Evolutionary conservation across 768 basidiomycete species (phyloP), one percentile per base, ranked within the genome.

Genomic region (Xerocomellus amylosporus): DNA sequence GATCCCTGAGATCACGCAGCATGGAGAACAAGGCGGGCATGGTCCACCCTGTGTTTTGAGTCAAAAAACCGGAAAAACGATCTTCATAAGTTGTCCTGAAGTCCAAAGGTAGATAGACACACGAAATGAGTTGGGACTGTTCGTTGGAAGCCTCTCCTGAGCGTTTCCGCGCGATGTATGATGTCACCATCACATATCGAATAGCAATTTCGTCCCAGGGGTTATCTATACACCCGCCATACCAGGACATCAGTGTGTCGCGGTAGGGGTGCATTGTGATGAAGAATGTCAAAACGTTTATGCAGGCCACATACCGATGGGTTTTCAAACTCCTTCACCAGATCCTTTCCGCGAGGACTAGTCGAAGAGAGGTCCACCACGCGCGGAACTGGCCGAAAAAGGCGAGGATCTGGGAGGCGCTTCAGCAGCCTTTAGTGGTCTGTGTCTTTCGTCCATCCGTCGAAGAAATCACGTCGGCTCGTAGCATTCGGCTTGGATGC

Each of bases 141-240:
- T 91, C 88, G 60, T 85, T 88, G 71, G 91, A 93, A 31, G 90
- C 91, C 39, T 89, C 88, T 24, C 71, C 77, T 20, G 80, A 77
- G 39, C 85, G 77, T 62, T 83, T 80, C 62, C 83, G 86, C 38
- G 84, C 85, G 37, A 86, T 79, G 69, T 88, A 80, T 28, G 81
- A 79, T 56, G 88, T 85, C 22, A 86, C 84, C 61, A 92, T 72
- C 17, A 92, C 83, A 67, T 93, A 93, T 65, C 89, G 86, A 46
- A 92, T 82, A 8, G 88, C 84, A 61, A 94, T 87, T 48, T 93
- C 91, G 57, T 91, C 90, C 90, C 91, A 94, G 6, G 92, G 92
- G 44, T 70, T 73, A 51, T 81, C 77, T 65, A 93, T 81, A 51
- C 78, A 79, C 10, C 83, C 87, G 62, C 84, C 78, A 62, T 86